Evolutionary conservation across 73 alveolate species (phyloP).

Genomic region (Effrenium voratum): DNA sequence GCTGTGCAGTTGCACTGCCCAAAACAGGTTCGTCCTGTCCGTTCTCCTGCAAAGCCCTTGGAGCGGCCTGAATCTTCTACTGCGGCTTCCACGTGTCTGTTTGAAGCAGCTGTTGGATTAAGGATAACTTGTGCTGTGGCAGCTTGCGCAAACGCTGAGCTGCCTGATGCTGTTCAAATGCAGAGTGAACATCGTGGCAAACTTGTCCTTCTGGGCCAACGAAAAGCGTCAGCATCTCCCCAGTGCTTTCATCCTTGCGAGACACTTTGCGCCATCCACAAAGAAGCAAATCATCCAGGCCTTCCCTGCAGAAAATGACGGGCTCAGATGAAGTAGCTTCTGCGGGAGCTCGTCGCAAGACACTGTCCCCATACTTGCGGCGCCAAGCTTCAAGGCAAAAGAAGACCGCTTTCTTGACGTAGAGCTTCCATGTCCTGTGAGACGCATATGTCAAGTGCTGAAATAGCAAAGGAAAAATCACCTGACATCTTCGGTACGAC

Average conservation of each 20-base stretch:
- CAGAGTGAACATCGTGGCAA: neutral
- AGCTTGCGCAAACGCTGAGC: too few species aligned
- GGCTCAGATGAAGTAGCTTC: neutral
- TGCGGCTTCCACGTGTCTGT: too few species aligned
- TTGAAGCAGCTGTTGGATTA: too few species aligned
- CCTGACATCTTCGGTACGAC: constrained; percentile 11
- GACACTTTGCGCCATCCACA: neutral
- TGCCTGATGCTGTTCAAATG: too few species aligned
- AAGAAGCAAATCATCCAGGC: constrained; percentile 19
- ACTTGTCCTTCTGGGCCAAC: constrained; percentile 11
- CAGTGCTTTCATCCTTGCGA: neutral
- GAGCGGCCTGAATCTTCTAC: too few species aligned
- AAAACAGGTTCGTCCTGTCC: constrained; percentile 2
- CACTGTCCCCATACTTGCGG: neutral
- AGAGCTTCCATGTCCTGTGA: constrained; percentile 41
- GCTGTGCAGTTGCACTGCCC: neutral
- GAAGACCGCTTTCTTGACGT: constrained; percentile 22
- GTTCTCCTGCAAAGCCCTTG: neutral
- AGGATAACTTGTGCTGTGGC: too few species aligned
- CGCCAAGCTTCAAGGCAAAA: constrained; percentile 23
- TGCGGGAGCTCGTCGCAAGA: neutral
- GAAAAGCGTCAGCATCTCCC: neutral
- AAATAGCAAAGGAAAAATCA: constrained; percentile 7
- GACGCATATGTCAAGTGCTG: constrained; percentile 32
- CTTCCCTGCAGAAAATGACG: neutral